These are phyloP conservation scores for Diaporthe nobilis DNA, from an alignment of 2,329 filamentous ascomycete species.

Conservation along the genomic window DNA sequence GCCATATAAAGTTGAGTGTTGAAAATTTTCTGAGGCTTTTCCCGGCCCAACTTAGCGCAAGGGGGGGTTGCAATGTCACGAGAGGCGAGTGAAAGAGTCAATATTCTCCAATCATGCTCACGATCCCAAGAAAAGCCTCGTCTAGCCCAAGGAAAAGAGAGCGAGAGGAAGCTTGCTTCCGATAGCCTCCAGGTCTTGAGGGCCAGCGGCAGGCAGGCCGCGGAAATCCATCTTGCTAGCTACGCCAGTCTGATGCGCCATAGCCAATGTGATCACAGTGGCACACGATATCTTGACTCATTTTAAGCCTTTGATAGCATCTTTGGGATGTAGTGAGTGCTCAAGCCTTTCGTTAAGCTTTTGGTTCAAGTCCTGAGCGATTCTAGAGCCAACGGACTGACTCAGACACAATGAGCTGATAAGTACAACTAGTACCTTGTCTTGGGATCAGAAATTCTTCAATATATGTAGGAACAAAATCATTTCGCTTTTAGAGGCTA, in stretches of 20 bases:
- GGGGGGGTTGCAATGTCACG: neutral
- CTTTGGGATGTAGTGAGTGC: too few relatives aligned
- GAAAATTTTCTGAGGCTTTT: neutral
- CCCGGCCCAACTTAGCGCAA: neutral
- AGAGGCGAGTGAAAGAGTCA: neutral
- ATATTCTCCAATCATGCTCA: neutral
- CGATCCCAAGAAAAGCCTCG: neutral
- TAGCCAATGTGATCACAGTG: neutral
- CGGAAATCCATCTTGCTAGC: neutral
- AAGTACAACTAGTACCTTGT: neutral
- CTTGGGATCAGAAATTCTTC: neutral
- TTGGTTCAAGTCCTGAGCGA: neutral
- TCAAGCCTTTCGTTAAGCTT: neutral
- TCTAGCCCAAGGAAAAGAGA: neutral
- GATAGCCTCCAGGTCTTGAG: neutral
- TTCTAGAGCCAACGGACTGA: neutral
- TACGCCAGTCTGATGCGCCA: neutral
- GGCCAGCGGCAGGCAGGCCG: neutral
- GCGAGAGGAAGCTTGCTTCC: neutral
- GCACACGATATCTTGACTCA: neutral
- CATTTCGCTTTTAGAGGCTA: too few relatives aligned
- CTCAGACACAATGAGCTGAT: neutral
- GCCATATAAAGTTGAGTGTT: neutral
- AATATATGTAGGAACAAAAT: neutral
- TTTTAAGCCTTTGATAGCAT: neutral